Evolutionary conservation across 768 basidiomycete species (phyloP).

Genomic region (Mycena crocata): DNA sequence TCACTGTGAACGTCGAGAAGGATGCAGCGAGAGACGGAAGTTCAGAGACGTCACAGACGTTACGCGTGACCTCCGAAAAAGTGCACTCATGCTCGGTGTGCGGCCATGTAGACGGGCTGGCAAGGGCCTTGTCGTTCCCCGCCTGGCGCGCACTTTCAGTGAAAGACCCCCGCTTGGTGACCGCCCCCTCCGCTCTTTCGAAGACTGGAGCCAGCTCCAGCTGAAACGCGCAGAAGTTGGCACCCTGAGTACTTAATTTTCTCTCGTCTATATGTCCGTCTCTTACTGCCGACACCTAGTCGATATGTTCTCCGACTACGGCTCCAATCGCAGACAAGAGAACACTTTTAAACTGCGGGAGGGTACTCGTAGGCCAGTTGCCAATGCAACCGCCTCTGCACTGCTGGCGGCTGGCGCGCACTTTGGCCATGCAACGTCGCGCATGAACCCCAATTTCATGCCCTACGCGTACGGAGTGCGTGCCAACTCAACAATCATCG

Average conservation of each 20-base stretch:
- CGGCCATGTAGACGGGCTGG: too few relatives aligned
- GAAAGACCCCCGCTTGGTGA: slow-evolving; percentile 33
- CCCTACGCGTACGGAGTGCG: slow-evolving; percentile 95
- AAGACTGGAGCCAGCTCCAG: slow-evolving; percentile 78
- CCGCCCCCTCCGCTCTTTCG: slow-evolving; percentile 53
- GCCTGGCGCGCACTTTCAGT: slow-evolving; percentile 8
- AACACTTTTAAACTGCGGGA: slow-evolving; percentile 83
- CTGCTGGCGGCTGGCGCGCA: slow-evolving; percentile 95
- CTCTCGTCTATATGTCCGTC: slow-evolving; percentile 3
- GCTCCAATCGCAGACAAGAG: slow-evolving; percentile 79
- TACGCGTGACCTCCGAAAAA: too few relatives aligned
- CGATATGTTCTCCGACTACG: slow-evolving; percentile 72
- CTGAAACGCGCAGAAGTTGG: slow-evolving; percentile 65
- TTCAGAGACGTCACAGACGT: too few relatives aligned
- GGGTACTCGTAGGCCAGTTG: slow-evolving; percentile 71
- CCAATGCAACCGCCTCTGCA: slow-evolving; percentile 84
- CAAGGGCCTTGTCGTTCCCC: slow-evolving; percentile 11
- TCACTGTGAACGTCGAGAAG: too few relatives aligned
- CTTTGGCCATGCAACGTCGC: slow-evolving; percentile 86
- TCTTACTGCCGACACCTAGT: slow-evolving; percentile 53
- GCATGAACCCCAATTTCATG: slow-evolving; percentile 90
- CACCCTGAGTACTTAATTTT: slow-evolving; percentile 60
- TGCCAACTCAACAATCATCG: slow-evolving; percentile 91
- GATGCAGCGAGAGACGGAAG: too few relatives aligned
- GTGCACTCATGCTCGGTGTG: too few relatives aligned